Conservation (phyloP, 2,329 filamentous ascomycete species). For the Colletotrichum lentis region DNA sequence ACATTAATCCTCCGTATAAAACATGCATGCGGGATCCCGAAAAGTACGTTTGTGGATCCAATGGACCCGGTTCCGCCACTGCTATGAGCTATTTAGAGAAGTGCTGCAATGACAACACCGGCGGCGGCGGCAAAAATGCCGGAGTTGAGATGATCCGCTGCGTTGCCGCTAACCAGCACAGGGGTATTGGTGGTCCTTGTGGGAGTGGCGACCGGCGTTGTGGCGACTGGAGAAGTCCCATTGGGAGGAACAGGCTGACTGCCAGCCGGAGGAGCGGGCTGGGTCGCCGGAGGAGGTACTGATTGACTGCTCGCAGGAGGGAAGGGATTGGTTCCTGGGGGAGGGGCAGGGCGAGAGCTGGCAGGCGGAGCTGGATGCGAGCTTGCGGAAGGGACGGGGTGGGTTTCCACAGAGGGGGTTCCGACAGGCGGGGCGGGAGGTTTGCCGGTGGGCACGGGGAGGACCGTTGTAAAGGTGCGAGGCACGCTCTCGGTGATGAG, state of each 20-base stretch:
- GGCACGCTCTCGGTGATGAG: conserved; percentile 28
- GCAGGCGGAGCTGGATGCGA: not conserved
- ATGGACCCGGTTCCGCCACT: not conserved
- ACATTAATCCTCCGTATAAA: not conserved
- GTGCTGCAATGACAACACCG: conserved; percentile 29
- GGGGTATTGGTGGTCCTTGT: conserved; percentile 3
- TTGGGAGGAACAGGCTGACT: not conserved
- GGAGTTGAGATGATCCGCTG: conserved; percentile 22
- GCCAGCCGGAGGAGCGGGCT: not conserved
- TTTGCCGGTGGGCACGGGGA: conserved; percentile 5
- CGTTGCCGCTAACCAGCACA: conserved; percentile 18
- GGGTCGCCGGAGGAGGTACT: not conserved
- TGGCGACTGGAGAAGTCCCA: not conserved
- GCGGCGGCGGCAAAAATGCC: conserved; percentile 29
- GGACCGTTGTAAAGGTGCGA: conserved; percentile 23
- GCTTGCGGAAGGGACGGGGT: not conserved
- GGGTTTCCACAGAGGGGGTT: not conserved
- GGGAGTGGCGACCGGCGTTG: not conserved
- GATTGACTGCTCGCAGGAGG: not conserved
- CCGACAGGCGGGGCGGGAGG: conserved; percentile 3
- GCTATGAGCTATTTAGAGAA: conserved; percentile 9
- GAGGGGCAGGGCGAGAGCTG: not conserved
- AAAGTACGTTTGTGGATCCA: not conserved
- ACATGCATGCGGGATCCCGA: not conserved
- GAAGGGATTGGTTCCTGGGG: not conserved